phyloP scores from a whole-genome alignment of 805 yeast species.

The Candida mattraensis region DNA sequence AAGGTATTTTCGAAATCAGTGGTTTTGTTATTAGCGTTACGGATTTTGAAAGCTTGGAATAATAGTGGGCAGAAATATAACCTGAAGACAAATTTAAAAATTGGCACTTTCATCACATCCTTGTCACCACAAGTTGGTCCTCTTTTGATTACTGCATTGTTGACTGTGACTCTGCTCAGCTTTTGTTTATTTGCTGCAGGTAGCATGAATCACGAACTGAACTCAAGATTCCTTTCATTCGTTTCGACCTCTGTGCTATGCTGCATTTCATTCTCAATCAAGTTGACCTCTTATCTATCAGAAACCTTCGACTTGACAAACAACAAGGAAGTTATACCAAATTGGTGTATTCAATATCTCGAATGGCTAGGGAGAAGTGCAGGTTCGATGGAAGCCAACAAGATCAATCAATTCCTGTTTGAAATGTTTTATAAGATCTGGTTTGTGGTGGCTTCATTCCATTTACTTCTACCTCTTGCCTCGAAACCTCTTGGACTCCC shows the following conservation, averaged over 20 bases:
- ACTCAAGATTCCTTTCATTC: slow-evolving; percentile 37
- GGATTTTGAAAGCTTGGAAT: slow-evolving; percentile 80
- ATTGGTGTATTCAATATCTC: slow-evolving; percentile 24
- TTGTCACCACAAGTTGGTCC: slow-evolving; percentile 26
- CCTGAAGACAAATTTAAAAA: slow-evolving; percentile 45
- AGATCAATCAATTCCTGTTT: slow-evolving; percentile 24
- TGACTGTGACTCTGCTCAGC: slow-evolving; percentile 20
- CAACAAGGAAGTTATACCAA: slow-evolving; percentile 18
- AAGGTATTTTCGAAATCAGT: slow-evolving; percentile 15
- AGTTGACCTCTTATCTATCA: slow-evolving; percentile 28
- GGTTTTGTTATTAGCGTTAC: slow-evolving; percentile 37
- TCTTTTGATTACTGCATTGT: slow-evolving; percentile 14
- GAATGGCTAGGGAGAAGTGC: slow-evolving; percentile 34
- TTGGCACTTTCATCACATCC: slow-evolving; percentile 43
- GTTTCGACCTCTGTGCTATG: slow-evolving; percentile 46
- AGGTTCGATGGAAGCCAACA: slow-evolving; percentile 30
- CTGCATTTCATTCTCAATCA: slow-evolving; percentile 25
- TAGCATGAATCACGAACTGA: not conserved
- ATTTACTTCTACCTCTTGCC: slow-evolving; percentile 20
- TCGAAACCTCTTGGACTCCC: slow-evolving; percentile 1
- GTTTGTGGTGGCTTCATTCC: slow-evolving; percentile 1
- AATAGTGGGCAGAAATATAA: slow-evolving; percentile 84
- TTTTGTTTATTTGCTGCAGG: slow-evolving; percentile 7
- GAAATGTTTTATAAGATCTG: slow-evolving; percentile 20
- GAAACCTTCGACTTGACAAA: slow-evolving; percentile 28